A percentile compares a stretch with the other conserved stretches of the same genome.
Evolutionary conservation across 2,329 filamentous ascomycete genomes (phyloP).

Genomic region (Arthrobotrys iridis): DNA sequence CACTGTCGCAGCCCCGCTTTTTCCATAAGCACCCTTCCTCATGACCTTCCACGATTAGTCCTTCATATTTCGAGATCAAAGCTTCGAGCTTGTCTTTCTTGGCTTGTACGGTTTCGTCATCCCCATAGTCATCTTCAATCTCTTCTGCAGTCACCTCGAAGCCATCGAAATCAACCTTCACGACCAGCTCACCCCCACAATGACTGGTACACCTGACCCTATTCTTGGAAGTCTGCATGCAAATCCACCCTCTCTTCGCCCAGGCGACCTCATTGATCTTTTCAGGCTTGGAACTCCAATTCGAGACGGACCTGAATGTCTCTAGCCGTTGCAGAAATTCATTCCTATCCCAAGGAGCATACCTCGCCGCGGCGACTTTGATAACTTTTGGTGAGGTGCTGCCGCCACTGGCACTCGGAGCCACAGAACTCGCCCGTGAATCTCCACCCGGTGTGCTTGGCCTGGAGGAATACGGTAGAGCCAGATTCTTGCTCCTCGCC

Average conservation of each 20-base stretch:
- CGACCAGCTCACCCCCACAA: conserved; percentile 83
- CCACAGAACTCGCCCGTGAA: conserved; percentile 33
- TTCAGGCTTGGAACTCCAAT: conserved; percentile 93
- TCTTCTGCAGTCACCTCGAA: conserved; percentile 70
- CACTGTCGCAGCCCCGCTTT: conserved; percentile 85
- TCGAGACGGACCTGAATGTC: conserved; percentile 88
- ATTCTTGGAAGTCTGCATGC: conserved; percentile 74
- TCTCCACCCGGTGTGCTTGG: conserved; percentile 25
- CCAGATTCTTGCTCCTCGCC: conserved; percentile 24
- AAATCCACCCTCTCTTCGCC: conserved; percentile 93
- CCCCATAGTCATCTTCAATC: conserved; percentile 61
- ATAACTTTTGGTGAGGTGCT: conserved; percentile 39
- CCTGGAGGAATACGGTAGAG: conserved; percentile 15
- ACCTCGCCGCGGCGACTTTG: conserved; percentile 67
- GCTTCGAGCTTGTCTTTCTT: conserved; percentile 68
- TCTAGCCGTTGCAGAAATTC: conserved; percentile 82
- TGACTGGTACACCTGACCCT: conserved; percentile 82
- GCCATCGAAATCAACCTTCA: conserved; percentile 71
- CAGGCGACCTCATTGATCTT: conserved; percentile 88
- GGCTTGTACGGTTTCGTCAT: conserved; percentile 56
- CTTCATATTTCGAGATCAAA: conserved; percentile 78
- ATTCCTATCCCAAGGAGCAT: conserved; percentile 84
- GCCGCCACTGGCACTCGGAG: conserved; percentile 2
- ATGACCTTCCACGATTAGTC: conserved; percentile 78
- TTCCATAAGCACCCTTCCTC: conserved; percentile 86